Conservation (phyloP, 192 early-diverging fungal species). For the Gaertneriomyces sp. region DNA sequence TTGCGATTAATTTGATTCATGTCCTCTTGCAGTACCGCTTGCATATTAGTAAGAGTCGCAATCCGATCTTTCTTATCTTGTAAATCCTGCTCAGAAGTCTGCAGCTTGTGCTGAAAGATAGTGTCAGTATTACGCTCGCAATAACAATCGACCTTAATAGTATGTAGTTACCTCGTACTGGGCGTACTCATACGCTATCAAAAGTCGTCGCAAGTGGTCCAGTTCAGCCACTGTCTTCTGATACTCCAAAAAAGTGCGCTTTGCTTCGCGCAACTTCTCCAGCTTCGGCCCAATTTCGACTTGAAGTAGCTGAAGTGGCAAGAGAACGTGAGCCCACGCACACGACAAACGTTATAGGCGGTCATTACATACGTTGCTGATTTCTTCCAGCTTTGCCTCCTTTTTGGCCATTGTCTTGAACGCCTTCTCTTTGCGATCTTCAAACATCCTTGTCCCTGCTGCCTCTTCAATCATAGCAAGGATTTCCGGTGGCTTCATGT, state of each 20-base stretch:
- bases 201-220: slow-evolving; percentile 72
- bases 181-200: slow-evolving; percentile 81
- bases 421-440: slow-evolving; percentile 95
- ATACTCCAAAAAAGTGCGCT: slow-evolving; percentile 85
- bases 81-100: slow-evolving; percentile 34
- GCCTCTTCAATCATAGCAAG: slow-evolving; percentile 99
- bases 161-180: slow-evolving; percentile 57
- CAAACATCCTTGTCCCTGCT: slow-evolving; percentile 98
- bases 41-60: slow-evolving; percentile 38
- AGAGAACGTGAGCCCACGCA: neutral
- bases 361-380: slow-evolving; percentile 41
- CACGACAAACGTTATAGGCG: neutral
- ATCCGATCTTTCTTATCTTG: slow-evolving; percentile 40
- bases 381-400: slow-evolving; percentile 92
- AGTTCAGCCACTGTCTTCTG: slow-evolving; percentile 90
- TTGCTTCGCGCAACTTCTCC: slow-evolving; percentile 81
- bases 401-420: slow-evolving; percentile 91
- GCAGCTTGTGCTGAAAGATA: slow-evolving; percentile 33
- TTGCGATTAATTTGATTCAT: slow-evolving; percentile 62
- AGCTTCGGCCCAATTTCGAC: slow-evolving; percentile 93
- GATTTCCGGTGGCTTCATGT: slow-evolving; percentile 97
- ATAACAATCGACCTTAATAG: neutral
- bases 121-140: neutral
- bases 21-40: slow-evolving; percentile 59
- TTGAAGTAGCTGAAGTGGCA: slow-evolving; percentile 57